phyloP scores from a whole-genome alignment of 306 rosid genomes.

The Malus orientalis region DNA sequence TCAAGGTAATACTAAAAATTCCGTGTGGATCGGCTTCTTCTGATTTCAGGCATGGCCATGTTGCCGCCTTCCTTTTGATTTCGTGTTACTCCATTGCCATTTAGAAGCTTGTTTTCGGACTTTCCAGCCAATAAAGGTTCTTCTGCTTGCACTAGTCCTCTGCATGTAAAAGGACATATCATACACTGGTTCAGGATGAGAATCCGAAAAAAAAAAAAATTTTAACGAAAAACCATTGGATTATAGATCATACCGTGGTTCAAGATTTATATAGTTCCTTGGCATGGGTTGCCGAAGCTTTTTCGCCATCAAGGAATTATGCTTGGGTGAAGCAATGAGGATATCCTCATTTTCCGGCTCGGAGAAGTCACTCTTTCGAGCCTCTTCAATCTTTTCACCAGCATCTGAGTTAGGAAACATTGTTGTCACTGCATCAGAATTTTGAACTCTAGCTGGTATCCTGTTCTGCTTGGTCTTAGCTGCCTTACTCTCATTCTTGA shows the following conservation, averaged over 20 bases:
- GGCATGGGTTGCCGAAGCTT: conserved; percentile 47
- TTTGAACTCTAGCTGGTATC: conserved; percentile 44
- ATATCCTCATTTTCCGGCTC: conserved; percentile 69
- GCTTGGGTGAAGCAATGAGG: conserved; percentile 29
- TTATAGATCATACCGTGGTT: conserved; percentile 52
- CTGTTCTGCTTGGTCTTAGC: conserved; percentile 61
- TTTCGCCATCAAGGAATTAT: conserved; percentile 38
- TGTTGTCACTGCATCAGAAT: conserved; percentile 38
- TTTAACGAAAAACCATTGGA: not conserved
- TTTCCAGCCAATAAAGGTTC: conserved; percentile 52
- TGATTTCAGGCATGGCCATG: conserved; percentile 39
- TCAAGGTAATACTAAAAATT: conserved; percentile 51
- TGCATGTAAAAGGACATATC: conserved; percentile 18
- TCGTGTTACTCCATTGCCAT: conserved; percentile 39
- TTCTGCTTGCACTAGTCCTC: conserved; percentile 41
- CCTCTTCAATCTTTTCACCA: conserved; percentile 38
- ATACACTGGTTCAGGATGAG: not conserved
- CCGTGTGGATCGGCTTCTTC: conserved; percentile 78
- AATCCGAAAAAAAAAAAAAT: not conserved
- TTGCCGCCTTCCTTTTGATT: conserved; percentile 52
- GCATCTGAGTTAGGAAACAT: conserved; percentile 37
- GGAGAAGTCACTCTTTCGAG: conserved; percentile 46
- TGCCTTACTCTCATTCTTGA: conserved; percentile 42
- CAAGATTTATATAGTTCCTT: conserved; percentile 60
- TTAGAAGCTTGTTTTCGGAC: conserved; percentile 51